These are phyloP conservation scores for Crotalaria pallida DNA, from an alignment of 306 rosid genomes.

Conservation along the genomic window DNA sequence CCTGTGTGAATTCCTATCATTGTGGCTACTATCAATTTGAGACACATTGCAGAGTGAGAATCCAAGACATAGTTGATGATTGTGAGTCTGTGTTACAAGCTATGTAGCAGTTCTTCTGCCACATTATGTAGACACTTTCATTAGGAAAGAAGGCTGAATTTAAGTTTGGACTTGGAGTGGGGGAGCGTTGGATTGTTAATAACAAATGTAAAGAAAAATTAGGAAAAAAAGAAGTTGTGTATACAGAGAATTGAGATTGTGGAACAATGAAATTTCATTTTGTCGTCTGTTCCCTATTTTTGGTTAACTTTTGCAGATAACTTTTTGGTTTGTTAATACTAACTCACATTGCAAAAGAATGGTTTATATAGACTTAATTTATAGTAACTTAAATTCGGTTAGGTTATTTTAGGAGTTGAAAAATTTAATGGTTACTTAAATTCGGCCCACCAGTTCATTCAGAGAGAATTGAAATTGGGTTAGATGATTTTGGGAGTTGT, in stretches of 20 bases:
- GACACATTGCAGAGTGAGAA: neutral
- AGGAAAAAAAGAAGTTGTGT: slow-evolving; percentile 13
- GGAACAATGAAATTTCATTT: neutral
- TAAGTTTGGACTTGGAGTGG: neutral
- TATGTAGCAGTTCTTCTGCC: too few relatives aligned
- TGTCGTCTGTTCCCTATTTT: neutral
- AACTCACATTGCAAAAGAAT: too few relatives aligned
- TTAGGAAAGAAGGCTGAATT: neutral
- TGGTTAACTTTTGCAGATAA: neutral
- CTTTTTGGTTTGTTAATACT: too few relatives aligned
- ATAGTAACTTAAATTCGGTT: too few relatives aligned
- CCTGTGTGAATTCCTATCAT: slow-evolving; percentile 1
- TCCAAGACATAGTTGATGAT: neutral
- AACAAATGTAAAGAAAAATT: too few relatives aligned
- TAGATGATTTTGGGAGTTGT: too few relatives aligned
- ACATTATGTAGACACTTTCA: neutral
- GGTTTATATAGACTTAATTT: too few relatives aligned
- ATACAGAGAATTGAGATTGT: slow-evolving; percentile 28
- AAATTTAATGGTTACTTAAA: too few relatives aligned
- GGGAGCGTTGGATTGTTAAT: slow-evolving; percentile 6
- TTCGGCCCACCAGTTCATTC: too few relatives aligned
- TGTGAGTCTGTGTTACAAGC: too few relatives aligned
- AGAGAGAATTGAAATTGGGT: too few relatives aligned
- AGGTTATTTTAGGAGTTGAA: too few relatives aligned
- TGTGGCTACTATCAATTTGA: neutral